Percentiles rank a stretch among this genome's conserved stretches.
Conservation (phyloP, 176 grass and related monocot species). For the Musa troglodytarum region DNA sequence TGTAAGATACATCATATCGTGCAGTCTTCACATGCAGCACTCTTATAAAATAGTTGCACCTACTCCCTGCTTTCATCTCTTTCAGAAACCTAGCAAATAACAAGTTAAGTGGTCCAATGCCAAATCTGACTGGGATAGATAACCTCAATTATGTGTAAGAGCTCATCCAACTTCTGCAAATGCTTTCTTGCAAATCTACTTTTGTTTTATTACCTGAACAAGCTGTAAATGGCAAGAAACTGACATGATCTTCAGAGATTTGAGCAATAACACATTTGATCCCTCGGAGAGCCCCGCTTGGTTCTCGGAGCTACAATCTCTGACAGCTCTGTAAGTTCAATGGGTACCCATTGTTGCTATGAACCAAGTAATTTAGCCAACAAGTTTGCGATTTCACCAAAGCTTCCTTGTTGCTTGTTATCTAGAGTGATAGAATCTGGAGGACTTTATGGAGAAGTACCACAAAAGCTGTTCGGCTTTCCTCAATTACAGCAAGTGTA, state of each 20-base stretch:
- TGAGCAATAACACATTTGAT: slow-evolving; percentile 47
- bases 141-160: slow-evolving; percentile 49
- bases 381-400: slow-evolving; percentile 4
- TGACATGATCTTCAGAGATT: slow-evolving; percentile 31
- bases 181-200: neutral
- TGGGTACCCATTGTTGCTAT: neutral
- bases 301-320: slow-evolving; percentile 34
- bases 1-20: neutral
- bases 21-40: neutral
- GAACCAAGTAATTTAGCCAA: slow-evolving; percentile 9
- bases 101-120: slow-evolving; percentile 20
- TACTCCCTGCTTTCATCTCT: neutral
- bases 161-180: neutral
- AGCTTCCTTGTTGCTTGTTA: slow-evolving; percentile 10
- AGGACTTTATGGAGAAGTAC: slow-evolving; percentile 49
- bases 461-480: slow-evolving; percentile 52
- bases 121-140: slow-evolving; percentile 40
- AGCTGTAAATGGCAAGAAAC: neutral
- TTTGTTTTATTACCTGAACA: neutral
- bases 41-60: neutral
- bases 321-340: slow-evolving; percentile 48
- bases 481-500: slow-evolving; percentile 84
- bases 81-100: slow-evolving; percentile 60
- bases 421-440: slow-evolving; percentile 73
- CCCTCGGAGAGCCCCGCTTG: slow-evolving; percentile 35